Percentiles rank a stretch among this genome's conserved stretches.
Conservation (phyloP, 148 eudicot species). For the Amaranthus palmeri region DNA sequence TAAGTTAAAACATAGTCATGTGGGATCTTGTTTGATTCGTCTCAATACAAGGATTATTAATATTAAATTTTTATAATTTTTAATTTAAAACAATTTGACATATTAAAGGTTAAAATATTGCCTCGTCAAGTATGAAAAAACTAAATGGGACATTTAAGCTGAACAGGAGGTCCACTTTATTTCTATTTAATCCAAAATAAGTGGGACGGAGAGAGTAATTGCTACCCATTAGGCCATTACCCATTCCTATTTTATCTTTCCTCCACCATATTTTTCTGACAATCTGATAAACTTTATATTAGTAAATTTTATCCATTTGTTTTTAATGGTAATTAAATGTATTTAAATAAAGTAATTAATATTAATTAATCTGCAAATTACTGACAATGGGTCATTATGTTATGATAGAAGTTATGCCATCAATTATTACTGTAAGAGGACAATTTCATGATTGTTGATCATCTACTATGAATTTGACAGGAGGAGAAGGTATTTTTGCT, state of each 20-base stretch:
- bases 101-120: no score
- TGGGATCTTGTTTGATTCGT: no score
- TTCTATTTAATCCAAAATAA: no score
- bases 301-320: conserved; percentile 12
- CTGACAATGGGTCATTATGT: not conserved
- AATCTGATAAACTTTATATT: conserved; percentile 12
- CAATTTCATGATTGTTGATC: conserved; percentile 20
- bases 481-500: conserved; percentile 14
- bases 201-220: no score
- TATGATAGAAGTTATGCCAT: conserved; percentile 12
- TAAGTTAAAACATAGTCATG: no score
- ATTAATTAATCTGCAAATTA: not conserved
- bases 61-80: no score
- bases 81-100: no score
- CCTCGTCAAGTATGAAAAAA: no score
- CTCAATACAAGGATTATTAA: no score
- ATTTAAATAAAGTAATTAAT: not conserved
- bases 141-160: no score
- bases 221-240: conserved; percentile 3
- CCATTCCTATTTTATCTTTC: conserved; percentile 12
- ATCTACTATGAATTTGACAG: conserved; percentile 2
- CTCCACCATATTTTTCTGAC: conserved; percentile 37
- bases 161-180: no score
- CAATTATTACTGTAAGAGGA: conserved; percentile 26
- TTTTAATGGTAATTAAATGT: not conserved